These are phyloP conservation scores for Trebouxiophyceae sp. DNA, from an alignment of 163 green algal species.

Conservation along the genomic window DNA sequence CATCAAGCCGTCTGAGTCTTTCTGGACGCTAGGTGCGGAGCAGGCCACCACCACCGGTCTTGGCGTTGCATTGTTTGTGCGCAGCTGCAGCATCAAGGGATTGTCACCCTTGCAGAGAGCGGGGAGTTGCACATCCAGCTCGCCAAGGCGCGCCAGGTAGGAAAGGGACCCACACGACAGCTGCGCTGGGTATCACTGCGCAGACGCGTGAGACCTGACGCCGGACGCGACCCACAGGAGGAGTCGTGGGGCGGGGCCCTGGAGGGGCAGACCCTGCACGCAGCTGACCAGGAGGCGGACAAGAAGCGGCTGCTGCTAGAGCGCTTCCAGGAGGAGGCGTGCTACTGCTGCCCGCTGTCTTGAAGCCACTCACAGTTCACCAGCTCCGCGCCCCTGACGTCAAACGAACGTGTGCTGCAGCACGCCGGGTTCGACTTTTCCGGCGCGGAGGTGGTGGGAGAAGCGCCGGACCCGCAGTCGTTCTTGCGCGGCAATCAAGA, in stretches of 20 bases:
- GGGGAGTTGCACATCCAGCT: constrained; percentile 57
- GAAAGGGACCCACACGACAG: too few species aligned
- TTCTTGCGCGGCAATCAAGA: constrained; percentile 60
- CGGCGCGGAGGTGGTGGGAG: constrained; percentile 69
- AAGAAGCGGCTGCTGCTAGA: constrained; percentile 84
- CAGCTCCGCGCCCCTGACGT: too few species aligned
- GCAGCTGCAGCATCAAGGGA: too few species aligned
- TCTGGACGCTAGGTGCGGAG: constrained; percentile 87
- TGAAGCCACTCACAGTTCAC: too few species aligned
- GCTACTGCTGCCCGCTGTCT: background rate
- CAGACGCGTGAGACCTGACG: background rate
- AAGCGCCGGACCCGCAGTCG: constrained; percentile 66
- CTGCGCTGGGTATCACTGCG: too few species aligned
- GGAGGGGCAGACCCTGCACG: constrained; percentile 62
- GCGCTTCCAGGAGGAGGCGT: constrained; percentile 86
- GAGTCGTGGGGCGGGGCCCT: constrained; percentile 67
- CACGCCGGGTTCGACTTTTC: constrained; percentile 95
- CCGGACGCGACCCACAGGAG: constrained; percentile 22
- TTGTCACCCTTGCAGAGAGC: constrained; percentile 58
- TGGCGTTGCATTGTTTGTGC: background rate
- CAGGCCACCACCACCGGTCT: background rate
- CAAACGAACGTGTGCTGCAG: constrained; percentile 45
- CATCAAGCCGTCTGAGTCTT: constrained; percentile 66
- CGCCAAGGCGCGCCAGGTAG: constrained; percentile 54
- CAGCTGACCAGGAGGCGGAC: constrained; percentile 46